phyloP scores from a whole-genome alignment of 2,329 filamentous ascomycete species.

The Sodiomyces alkalinus region DNA sequence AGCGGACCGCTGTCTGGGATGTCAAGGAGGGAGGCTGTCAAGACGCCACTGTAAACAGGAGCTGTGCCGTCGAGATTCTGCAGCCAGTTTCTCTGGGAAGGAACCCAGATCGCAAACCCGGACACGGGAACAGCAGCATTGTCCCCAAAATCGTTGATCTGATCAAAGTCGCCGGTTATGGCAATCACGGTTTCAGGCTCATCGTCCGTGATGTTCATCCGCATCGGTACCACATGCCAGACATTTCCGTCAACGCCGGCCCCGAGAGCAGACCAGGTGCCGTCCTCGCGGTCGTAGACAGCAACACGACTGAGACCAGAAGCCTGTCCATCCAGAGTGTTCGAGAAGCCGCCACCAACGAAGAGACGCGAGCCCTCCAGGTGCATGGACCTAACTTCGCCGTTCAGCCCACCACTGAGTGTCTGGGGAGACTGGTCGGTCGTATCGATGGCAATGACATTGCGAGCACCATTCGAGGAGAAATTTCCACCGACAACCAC shows the following conservation, averaged over 20 bases:
- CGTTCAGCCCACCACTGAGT: slow-evolving; percentile 62
- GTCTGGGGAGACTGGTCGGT: slow-evolving; percentile 46
- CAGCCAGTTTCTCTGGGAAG: slow-evolving; percentile 73
- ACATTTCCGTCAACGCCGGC: slow-evolving; percentile 76
- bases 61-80: slow-evolving; percentile 55
- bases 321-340: slow-evolving; percentile 46
- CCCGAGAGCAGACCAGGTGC: slow-evolving; percentile 66
- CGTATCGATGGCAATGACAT: slow-evolving; percentile 61
- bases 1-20: slow-evolving; percentile 49
- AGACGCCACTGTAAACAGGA: slow-evolving; percentile 53
- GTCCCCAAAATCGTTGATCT: slow-evolving; percentile 52
- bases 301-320: slow-evolving; percentile 62
- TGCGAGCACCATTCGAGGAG: slow-evolving; percentile 47
- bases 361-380: slow-evolving; percentile 54
- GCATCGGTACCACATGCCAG: slow-evolving; percentile 56
- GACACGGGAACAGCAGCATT: slow-evolving; percentile 45
- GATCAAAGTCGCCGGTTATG: slow-evolving; percentile 65
- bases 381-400: slow-evolving; percentile 57
- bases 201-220: slow-evolving; percentile 59
- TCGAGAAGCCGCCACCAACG: slow-evolving; percentile 73
- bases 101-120: slow-evolving; percentile 87
- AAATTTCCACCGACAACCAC: slow-evolving; percentile 80
- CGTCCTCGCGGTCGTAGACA: slow-evolving; percentile 52
- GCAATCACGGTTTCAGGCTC: slow-evolving; percentile 59
- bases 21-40: slow-evolving; percentile 54